Percentiles rank a stretch among this genome's conserved stretches.
These are phyloP conservation scores for Clonostachys rosea DNA, from an alignment of 2,329 filamentous ascomycete species.

Conservation along the genomic window DNA sequence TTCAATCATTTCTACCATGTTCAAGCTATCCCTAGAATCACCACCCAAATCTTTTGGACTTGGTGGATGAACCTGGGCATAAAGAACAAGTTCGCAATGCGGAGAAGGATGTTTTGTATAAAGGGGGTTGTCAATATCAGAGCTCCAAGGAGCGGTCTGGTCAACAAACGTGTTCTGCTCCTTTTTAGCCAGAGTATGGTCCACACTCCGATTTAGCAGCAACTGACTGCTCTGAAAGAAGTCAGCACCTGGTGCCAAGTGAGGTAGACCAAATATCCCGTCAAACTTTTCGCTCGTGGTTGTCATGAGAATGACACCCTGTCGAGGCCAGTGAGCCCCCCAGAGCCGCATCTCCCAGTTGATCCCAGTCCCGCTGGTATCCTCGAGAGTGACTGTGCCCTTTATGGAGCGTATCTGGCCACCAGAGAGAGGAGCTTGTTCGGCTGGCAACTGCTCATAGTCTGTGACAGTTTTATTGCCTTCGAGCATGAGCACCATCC, in stretches of 20 bases:
- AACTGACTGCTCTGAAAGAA: constrained; percentile 55
- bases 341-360: constrained; percentile 77
- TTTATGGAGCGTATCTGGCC: constrained; percentile 64
- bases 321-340: constrained; percentile 81
- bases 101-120: constrained; percentile 57
- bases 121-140: constrained; percentile 56
- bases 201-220: constrained; percentile 70
- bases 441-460: constrained; percentile 31
- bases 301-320: constrained; percentile 74
- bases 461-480: constrained; percentile 45
- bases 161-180: constrained; percentile 49
- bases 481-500: constrained; percentile 61
- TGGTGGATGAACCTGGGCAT: constrained; percentile 69
- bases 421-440: constrained; percentile 30
- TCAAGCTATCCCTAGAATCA: constrained; percentile 19
- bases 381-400: constrained; percentile 68
- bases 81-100: constrained; percentile 86
- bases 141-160: constrained; percentile 71
- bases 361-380: constrained; percentile 60
- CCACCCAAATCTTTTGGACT: constrained; percentile 27
- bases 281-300: constrained; percentile 92
- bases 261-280: constrained; percentile 86
- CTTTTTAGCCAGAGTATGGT: constrained; percentile 61
- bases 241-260: constrained; percentile 61
- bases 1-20: constrained; percentile 34